Percentiles rank a stretch among this genome's conserved stretches.
These are phyloP conservation scores for Cutaneotrichosporon arboriforme DNA, from an alignment of 1,284 basidiomycete species.

Conservation along the genomic window DNA sequence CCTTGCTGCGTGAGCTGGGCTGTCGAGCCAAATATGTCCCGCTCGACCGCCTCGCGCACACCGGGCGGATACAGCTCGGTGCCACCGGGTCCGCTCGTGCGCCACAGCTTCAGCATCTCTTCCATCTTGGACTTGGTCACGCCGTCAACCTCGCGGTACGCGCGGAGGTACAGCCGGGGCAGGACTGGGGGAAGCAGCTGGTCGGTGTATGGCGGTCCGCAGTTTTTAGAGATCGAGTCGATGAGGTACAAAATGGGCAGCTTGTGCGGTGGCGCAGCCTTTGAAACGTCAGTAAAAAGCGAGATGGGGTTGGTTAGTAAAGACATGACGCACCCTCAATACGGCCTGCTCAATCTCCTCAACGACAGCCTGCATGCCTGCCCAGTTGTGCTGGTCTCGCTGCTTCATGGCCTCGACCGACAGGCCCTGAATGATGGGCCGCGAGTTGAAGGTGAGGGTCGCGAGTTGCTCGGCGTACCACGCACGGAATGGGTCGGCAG, in stretches of 20 bases:
- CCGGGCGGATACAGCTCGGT: conserved; percentile 59
- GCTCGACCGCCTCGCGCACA: conserved; percentile 37
- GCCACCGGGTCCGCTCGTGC: conserved; percentile 70
- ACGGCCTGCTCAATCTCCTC: conserved; percentile 86
- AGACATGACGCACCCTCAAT: conserved; percentile 50
- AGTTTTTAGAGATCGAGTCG: conserved; percentile 94
- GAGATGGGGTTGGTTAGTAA: not conserved
- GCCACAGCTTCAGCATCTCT: conserved; percentile 90
- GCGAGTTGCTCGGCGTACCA: conserved; percentile 71
- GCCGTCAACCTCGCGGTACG: conserved; percentile 77
- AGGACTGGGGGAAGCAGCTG: conserved; percentile 66
- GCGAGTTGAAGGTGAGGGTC: conserved; percentile 88
- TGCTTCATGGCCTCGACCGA: conserved; percentile 85
- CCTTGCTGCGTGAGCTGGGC: conserved; percentile 12
- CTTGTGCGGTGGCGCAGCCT: conserved; percentile 90
- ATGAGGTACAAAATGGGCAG: conserved; percentile 90
- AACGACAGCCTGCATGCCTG: conserved; percentile 71
- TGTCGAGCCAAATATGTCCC: conserved; percentile 34
- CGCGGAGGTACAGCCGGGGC: conserved; percentile 70
- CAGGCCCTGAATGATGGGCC: conserved; percentile 90
- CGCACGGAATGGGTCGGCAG: conserved; percentile 38
- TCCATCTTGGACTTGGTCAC: conserved; percentile 85
- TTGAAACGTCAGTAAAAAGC: conserved; percentile 14
- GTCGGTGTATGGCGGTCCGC: conserved; percentile 80
- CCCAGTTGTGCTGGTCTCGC: conserved; percentile 55